phyloP scores from a whole-genome alignment of 108 stramenopile genomes.

The Mayamaea pseudoterrestris region DNA sequence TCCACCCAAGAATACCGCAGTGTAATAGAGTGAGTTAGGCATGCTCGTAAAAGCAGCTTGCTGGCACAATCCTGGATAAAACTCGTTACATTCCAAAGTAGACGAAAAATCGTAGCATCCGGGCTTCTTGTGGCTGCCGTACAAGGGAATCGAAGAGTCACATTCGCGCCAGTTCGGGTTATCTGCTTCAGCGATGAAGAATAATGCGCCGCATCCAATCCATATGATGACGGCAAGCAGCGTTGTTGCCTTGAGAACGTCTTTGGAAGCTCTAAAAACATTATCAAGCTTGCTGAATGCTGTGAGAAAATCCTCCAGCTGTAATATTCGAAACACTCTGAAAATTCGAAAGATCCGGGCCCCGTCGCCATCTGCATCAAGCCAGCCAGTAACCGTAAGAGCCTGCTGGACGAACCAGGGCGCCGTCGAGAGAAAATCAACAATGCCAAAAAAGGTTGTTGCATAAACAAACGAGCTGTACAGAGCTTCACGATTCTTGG shows the following conservation, averaged over 20 bases:
- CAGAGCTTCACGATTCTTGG: constrained; percentile 71
- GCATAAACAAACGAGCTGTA: constrained; percentile 66
- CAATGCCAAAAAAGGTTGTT: constrained; percentile 85
- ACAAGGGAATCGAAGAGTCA: constrained; percentile 48
- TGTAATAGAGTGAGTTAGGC: constrained; percentile 70
- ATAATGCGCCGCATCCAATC: constrained; percentile 80
- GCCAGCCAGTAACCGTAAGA: constrained; percentile 27
- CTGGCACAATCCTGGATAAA: constrained; percentile 62
- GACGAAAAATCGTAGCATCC: constrained; percentile 70
- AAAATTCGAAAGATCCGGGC: constrained; percentile 76
- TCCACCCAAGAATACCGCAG: constrained; percentile 82
- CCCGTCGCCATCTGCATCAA: constrained; percentile 29
- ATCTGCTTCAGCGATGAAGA: constrained; percentile 80
- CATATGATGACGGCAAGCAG: constrained; percentile 85
- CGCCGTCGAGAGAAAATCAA: constrained; percentile 69
- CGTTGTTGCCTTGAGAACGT: constrained; percentile 80
- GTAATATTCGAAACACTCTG: constrained; percentile 80
- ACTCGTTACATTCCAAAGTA: constrained; percentile 45
- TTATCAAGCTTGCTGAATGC: constrained; percentile 90
- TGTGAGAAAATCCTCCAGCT: constrained; percentile 79
- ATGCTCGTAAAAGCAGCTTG: constrained; percentile 70
- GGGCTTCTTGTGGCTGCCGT: constrained; percentile 14
- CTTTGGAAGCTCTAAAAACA: constrained; percentile 74
- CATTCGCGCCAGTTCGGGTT: constrained; percentile 72
- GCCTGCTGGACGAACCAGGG: constrained; percentile 76